A percentile compares a stretch with the other conserved stretches of the same genome.
These are phyloP conservation scores for Pyracantha coccinea DNA, from an alignment of 331 rosid species.

Conservation along the genomic window DNA sequence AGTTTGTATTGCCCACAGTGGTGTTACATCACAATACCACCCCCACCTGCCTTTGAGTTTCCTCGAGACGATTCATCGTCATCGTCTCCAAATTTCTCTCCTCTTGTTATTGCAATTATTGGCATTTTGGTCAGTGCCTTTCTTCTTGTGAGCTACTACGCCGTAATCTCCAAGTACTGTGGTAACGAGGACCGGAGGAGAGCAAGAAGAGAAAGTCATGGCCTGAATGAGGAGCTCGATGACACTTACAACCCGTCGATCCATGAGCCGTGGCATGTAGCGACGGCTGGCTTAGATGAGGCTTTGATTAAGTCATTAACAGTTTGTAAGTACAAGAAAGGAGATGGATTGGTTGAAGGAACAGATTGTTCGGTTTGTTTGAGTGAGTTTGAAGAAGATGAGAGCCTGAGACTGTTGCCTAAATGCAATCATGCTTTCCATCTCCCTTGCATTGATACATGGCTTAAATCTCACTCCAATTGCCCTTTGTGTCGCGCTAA, in stretches of 20 bases:
- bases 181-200: constrained; percentile 23
- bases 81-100: constrained; percentile 51
- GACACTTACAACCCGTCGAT: constrained; percentile 37
- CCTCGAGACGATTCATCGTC: constrained; percentile 33
- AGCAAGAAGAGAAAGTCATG: constrained; percentile 11
- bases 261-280: constrained; percentile 63
- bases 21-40: constrained; percentile 51
- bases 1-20: constrained; percentile 70
- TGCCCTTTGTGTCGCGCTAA: constrained; percentile 79
- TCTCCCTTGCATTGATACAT: constrained; percentile 63
- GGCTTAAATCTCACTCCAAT: constrained; percentile 74
- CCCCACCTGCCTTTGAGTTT: constrained; percentile 63
- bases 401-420: constrained; percentile 53
- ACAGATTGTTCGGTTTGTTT: constrained; percentile 70
- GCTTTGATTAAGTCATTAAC: constrained; percentile 53
- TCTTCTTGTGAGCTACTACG: constrained; percentile 66
- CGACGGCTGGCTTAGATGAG: constrained; percentile 57
- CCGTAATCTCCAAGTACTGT: constrained; percentile 67
- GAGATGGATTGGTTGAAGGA: constrained; percentile 48
- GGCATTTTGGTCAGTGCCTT: constrained; percentile 69
- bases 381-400: constrained; percentile 60
- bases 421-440: constrained; percentile 82
- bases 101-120: constrained; percentile 65
- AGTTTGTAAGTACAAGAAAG: constrained; percentile 53
- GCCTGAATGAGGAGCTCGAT: constrained; percentile 24